Evolutionary conservation across 1,284 basidiomycete species (phyloP).

Genomic region (Puccinia hordei): DNA sequence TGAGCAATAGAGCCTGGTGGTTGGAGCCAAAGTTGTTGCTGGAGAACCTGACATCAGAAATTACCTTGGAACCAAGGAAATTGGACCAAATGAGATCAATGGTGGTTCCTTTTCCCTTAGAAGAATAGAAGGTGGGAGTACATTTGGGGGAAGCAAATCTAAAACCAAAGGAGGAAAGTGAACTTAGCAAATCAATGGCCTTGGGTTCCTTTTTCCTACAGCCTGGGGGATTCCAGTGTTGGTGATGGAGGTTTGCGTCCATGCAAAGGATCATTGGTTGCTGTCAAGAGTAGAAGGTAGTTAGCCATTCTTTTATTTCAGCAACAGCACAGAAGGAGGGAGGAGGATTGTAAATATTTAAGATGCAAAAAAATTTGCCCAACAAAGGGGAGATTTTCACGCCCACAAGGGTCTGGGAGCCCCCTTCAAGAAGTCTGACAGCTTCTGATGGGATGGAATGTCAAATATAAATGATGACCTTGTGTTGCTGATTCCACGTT

Average conservation of each 20-base stretch:
- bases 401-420: neutral
- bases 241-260: neutral
- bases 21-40: neutral
- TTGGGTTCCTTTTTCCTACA: neutral
- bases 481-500: neutral
- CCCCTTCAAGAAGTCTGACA: neutral
- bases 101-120: neutral
- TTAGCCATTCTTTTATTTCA: neutral
- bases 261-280: neutral
- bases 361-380: neutral
- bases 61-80: neutral
- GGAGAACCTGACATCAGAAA: neutral
- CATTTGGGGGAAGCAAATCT: neutral
- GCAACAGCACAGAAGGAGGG: neutral
- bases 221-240: neutral
- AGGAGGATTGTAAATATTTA: slow-evolving; percentile 28
- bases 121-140: neutral
- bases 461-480: slow-evolving; percentile 1
- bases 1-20: neutral
- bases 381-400: neutral
- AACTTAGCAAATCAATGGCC: neutral
- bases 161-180: neutral
- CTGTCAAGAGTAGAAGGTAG: neutral
- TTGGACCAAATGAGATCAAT: slow-evolving; percentile 22
- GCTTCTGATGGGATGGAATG: neutral